Evolutionary conservation across 2,329 filamentous ascomycete genomes (phyloP).

Genomic region (Colletotrichum horii): DNA sequence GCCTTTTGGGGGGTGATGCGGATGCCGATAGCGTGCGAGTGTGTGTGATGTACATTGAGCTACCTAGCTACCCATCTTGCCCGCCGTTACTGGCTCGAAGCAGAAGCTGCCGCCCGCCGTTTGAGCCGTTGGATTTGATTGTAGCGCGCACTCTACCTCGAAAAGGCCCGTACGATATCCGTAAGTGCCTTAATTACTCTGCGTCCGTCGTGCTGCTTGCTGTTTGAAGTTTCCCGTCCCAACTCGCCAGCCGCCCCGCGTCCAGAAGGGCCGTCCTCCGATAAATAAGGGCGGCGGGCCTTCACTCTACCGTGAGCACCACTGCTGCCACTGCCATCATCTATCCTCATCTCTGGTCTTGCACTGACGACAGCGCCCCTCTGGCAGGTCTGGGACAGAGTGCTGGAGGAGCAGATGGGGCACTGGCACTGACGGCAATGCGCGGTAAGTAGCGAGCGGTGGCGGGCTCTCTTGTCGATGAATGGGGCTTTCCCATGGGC

Average conservation of each 20-base stretch:
- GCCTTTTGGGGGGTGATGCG: not conserved
- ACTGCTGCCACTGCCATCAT: not conserved
- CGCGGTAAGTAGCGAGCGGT: not conserved
- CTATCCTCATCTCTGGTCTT: not conserved
- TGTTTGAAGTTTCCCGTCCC: not conserved
- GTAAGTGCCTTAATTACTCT: not conserved
- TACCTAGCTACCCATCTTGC: not conserved
- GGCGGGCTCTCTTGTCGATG: not conserved
- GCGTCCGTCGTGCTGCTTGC: not conserved
- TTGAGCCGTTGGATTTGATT: not conserved
- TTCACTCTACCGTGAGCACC: not conserved
- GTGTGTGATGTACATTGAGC: conserved; percentile 10
- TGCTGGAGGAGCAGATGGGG: not conserved
- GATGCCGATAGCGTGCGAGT: not conserved
- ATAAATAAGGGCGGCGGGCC: not conserved
- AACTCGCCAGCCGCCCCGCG: not conserved
- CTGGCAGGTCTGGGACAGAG: conserved; percentile 1
- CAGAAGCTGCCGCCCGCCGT: not conserved
- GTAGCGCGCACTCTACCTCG: not conserved
- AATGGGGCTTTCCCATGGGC: not conserved
- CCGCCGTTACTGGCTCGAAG: not conserved
- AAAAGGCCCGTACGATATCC: not conserved
- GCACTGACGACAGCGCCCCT: not conserved
- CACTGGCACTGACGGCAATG: not conserved
- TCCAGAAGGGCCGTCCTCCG: not conserved